A percentile compares a stretch with the other conserved stretches of the same genome.
These are phyloP conservation scores for Clonostachys byssicola DNA, from an alignment of 2,329 filamentous ascomycete species.

Conservation along the genomic window DNA sequence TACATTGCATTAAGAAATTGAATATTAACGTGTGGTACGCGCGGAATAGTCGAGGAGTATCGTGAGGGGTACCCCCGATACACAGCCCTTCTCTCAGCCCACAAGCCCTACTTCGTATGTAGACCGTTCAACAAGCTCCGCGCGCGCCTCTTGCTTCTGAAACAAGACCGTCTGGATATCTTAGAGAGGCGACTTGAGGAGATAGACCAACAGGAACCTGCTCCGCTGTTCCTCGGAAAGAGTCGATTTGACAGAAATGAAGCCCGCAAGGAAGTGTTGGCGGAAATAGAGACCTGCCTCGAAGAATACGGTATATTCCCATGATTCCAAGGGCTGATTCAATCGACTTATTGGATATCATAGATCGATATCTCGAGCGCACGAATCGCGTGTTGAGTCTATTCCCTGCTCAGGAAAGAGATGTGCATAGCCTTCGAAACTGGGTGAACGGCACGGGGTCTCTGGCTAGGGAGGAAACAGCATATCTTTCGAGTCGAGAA, in stretches of 20 bases:
- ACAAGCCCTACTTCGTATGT: background rate
- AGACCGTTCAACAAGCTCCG: background rate
- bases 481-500: background rate
- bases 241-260: background rate
- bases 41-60: background rate
- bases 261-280: background rate
- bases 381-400: background rate
- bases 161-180: background rate
- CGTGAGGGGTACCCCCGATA: background rate
- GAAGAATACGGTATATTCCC: background rate
- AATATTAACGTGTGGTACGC: background rate
- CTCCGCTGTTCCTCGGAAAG: background rate
- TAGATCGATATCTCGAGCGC: background rate
- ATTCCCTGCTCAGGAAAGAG: background rate
- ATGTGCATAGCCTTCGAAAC: background rate
- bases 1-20: no score
- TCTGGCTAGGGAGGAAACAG: background rate
- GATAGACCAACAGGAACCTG: background rate
- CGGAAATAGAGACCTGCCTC: background rate
- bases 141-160: background rate
- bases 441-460: background rate
- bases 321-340: background rate
- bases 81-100: background rate
- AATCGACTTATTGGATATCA: background rate
- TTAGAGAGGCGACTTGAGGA: background rate